Conservation (phyloP, 169 alveolate species). For the Perkinsus olseni region DNA sequence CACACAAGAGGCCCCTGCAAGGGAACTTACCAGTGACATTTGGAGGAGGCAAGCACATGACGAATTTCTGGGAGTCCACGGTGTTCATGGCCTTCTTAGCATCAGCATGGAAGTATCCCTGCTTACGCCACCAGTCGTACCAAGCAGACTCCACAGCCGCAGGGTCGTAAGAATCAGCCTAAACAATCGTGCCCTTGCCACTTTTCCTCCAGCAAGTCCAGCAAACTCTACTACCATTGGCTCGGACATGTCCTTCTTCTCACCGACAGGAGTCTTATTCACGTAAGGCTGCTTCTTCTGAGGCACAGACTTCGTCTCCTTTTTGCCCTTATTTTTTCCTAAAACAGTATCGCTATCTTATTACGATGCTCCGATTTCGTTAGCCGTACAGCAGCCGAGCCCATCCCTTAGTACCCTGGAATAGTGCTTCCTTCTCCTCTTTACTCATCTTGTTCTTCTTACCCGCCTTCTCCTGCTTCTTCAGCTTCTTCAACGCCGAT, state of each 20-base stretch:
- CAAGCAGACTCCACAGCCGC: conserved; percentile 87
- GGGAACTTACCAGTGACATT: conserved; percentile 85
- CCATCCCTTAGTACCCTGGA: neutral
- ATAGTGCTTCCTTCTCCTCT: neutral
- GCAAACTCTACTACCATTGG: conserved; percentile 13
- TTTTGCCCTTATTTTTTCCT: neutral
- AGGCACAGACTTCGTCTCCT: neutral
- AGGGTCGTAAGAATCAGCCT: conserved; percentile 86
- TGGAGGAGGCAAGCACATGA: conserved; percentile 98
- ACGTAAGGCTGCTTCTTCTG: neutral
- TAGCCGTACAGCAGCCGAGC: no score
- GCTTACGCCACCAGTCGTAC: conserved; percentile 89
- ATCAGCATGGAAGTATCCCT: conserved; percentile 68
- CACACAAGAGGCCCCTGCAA: neutral
- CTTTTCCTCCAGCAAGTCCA: conserved; percentile 21
- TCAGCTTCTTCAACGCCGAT: neutral
- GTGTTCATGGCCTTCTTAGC: conserved; percentile 53
- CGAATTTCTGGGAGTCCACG: conserved; percentile 63
- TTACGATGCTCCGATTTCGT: no score
- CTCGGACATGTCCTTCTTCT: neutral
- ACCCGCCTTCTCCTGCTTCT: conserved; percentile 1
- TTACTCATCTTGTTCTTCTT: neutral
- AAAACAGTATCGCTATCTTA: neutral
- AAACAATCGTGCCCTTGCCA: conserved; percentile 13
- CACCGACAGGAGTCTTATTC: neutral